Percentiles rank a stretch among this genome's conserved stretches.
Evolutionary conservation across 1,284 basidiomycete genomes (phyloP).

Genomic region (Laetiporus sulphureus): DNA sequence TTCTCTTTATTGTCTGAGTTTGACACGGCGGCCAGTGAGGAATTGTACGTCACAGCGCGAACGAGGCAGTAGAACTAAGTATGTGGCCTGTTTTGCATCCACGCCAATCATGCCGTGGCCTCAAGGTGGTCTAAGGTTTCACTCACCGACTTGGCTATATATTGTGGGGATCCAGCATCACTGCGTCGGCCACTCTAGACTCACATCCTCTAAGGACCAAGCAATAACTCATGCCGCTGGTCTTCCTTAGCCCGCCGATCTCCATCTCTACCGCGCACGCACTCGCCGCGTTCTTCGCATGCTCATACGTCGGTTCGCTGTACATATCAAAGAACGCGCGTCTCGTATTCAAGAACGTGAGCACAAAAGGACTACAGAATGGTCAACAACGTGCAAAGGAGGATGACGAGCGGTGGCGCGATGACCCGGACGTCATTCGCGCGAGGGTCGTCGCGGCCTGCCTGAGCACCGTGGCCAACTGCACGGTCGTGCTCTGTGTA

Average conservation of each 20-base stretch:
- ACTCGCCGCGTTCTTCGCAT: conserved; percentile 22
- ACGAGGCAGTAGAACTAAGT: no score
- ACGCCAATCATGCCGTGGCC: no score
- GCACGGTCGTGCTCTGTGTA: conserved; percentile 35
- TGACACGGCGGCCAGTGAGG: no score
- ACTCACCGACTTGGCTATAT: no score
- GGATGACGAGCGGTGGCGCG: conserved; percentile 47
- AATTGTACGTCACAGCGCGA: no score
- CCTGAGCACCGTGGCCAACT: conserved; percentile 48
- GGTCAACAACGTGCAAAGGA: conserved; percentile 17
- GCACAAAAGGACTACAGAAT: conserved; percentile 4
- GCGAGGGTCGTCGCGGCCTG: conserved; percentile 57
- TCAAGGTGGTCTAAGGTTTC: no score
- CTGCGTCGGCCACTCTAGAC: no score
- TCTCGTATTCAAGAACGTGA: conserved; percentile 17
- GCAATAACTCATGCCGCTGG: no score
- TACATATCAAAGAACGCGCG: conserved; percentile 24
- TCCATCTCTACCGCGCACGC: conserved; percentile 21
- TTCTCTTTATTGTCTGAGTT: no score
- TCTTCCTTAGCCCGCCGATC: conserved; percentile 18
- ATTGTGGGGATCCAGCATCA: no score
- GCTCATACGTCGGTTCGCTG: conserved; percentile 27
- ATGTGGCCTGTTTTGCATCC: no score
- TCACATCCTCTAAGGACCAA: no score
- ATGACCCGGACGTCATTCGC: conserved; percentile 70